These are phyloP conservation scores for Parietaria judaica DNA, from an alignment of 306 rosid species.

Conservation along the genomic window DNA sequence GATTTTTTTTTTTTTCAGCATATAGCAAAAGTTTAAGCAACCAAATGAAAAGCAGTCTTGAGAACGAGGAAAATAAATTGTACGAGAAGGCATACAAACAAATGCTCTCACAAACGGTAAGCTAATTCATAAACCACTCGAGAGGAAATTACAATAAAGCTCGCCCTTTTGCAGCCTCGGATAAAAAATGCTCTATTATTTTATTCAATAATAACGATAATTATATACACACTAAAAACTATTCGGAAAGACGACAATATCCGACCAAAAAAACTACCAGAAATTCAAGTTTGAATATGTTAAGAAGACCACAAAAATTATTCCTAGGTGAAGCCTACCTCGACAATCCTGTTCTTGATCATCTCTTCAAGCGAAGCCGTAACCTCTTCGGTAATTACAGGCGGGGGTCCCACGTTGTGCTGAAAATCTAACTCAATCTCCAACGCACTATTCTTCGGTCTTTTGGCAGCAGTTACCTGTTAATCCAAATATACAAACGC, in stretches of 20 bases:
- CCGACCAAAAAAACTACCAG: too few relatives aligned
- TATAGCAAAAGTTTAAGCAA: neutral
- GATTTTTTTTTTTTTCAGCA: slow-evolving; percentile 15
- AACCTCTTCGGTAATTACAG: slow-evolving; percentile 85
- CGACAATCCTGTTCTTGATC: slow-evolving; percentile 61
- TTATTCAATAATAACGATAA: too few relatives aligned
- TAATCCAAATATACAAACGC: neutral
- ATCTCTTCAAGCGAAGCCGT: slow-evolving; percentile 74
- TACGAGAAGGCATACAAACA: neutral
- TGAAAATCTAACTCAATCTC: slow-evolving; percentile 88
- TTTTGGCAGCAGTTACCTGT: slow-evolving; percentile 78
- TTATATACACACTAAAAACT: too few relatives aligned
- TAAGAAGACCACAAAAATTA: neutral
- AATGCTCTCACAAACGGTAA: neutral
- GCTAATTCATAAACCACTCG: too few relatives aligned
- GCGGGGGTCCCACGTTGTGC: slow-evolving; percentile 81
- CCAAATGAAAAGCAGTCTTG: neutral
- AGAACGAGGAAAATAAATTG: neutral
- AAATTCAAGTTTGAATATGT: too few relatives aligned
- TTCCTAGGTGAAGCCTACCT: slow-evolving; percentile 39
- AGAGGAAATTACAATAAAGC: too few relatives aligned
- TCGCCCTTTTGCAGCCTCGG: too few relatives aligned
- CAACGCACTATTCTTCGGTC: slow-evolving; percentile 80
- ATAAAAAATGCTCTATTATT: too few relatives aligned
- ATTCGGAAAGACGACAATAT: too few relatives aligned